These are phyloP conservation scores for Pseudogymnoascus sp. DNA, from an alignment of 2,329 filamentous ascomycete species.

Conservation along the genomic window DNA sequence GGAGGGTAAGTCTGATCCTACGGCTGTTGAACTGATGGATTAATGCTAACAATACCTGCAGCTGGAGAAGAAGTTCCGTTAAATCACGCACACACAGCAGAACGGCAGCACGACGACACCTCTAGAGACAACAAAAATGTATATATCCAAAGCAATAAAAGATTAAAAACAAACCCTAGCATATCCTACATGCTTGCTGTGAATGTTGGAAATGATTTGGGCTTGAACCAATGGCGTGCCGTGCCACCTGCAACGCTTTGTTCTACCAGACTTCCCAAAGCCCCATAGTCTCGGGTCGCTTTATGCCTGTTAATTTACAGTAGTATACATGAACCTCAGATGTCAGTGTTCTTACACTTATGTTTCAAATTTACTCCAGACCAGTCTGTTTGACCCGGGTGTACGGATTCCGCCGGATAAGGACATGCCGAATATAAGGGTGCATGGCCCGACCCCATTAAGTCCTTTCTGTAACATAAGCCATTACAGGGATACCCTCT, in stretches of 20 bases:
- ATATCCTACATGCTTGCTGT: neutral
- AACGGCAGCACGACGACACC: neutral
- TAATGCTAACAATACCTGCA: conserved; percentile 6
- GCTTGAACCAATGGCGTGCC: neutral
- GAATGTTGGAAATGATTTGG: neutral
- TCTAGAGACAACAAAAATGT: conserved; percentile 8
- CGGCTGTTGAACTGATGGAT: neutral
- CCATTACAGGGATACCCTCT: neutral
- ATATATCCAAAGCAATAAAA: conserved; percentile 6
- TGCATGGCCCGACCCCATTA: no score
- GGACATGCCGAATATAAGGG: neutral
- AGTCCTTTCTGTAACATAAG: neutral
- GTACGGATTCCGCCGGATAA: neutral
- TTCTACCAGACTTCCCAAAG: neutral
- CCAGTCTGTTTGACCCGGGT: neutral
- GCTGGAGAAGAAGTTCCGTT: conserved; percentile 11
- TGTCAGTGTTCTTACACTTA: neutral
- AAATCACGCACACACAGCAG: neutral
- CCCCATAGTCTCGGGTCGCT: neutral
- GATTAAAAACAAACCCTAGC: neutral
- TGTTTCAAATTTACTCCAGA: neutral
- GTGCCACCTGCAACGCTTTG: neutral
- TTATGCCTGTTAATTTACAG: neutral
- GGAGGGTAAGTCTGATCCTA: conserved; percentile 31
- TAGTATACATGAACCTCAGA: neutral